These are phyloP conservation scores for Solanum gracilifrons DNA, from an alignment of 257 asterid species.

Conservation along the genomic window DNA sequence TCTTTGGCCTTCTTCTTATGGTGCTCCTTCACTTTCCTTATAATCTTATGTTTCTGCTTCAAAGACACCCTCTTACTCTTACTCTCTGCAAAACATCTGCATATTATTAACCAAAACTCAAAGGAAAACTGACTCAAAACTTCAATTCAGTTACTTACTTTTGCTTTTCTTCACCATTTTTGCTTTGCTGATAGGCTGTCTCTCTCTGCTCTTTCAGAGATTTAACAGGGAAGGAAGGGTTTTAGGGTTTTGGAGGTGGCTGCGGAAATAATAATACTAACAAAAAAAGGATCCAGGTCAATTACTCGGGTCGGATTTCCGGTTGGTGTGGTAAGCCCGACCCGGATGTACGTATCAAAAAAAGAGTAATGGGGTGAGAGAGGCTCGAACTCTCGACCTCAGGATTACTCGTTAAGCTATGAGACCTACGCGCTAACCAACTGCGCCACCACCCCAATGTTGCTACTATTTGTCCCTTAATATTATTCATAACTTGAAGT, in stretches of 20 bases:
- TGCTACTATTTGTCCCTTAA: neutral
- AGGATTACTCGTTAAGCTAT: neutral
- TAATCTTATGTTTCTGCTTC: slow-evolving; percentile 75
- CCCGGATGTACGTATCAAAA: neutral
- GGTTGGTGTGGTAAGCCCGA: neutral
- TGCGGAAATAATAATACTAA: neutral
- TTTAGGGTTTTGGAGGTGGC: neutral
- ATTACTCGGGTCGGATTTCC: neutral
- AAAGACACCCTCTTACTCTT: slow-evolving; percentile 86
- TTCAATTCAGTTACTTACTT: slow-evolving; percentile 23
- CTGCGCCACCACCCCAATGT: no score
- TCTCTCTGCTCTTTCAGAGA: neutral
- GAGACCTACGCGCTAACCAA: no score
- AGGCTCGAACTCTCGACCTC: neutral
- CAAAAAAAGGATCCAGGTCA: neutral
- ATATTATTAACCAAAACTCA: neutral
- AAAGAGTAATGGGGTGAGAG: neutral
- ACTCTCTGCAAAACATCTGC: slow-evolving; percentile 35
- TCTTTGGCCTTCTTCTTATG: slow-evolving; percentile 84
- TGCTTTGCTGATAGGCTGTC: neutral
- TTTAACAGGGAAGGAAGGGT: neutral
- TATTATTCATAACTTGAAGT: no score
- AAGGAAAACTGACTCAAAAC: neutral
- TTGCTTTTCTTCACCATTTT: slow-evolving; percentile 77
- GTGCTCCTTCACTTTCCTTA: slow-evolving; percentile 80